Evolutionary conservation across 805 yeast genomes (phyloP), one percentile per base, ranked within the genome.

Genomic region (Phaffomyces opuntiae): DNA sequence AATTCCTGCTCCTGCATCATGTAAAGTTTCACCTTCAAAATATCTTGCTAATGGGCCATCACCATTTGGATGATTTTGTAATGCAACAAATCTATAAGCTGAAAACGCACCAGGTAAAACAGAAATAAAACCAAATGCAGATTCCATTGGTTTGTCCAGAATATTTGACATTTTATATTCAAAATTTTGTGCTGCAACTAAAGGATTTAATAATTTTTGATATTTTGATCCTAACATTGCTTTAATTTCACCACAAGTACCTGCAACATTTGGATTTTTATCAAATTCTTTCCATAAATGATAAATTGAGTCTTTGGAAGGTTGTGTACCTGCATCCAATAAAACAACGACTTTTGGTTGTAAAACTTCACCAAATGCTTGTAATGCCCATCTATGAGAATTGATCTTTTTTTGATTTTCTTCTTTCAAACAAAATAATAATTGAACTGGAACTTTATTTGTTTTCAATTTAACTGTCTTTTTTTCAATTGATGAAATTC

Each of bases 101-200:
- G 96, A 86, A 57, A 93, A 90, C 0, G 98, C 98, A 57, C 98
- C 98, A 0, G 98, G 98, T 44, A 93, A 73, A 47, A 93, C 98
- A 0, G 95, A 78, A 54, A 91, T 90, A 61, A 88, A 91, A 0
- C 99, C 99, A 67, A 93, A 91, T 2, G 83, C 86, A 5, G 95
- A 83, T 63, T 91, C 99, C 74, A 89, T 84, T 0, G 99, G 97
- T 64, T 93, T 91, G 68, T 93, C 98, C 49, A 91, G 71, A 50
- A 91, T 87, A 62, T 91, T 93, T 6, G 96, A 88, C 71, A 89
- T 90, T 65, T 93, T 93, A 64, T 93, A 93, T 63, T 91, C 99
- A 64, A 93, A 91, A 65, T 91, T 91, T 64, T 93, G 98, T 0
- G 97, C 95, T 3, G 98, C 96, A 9, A 91, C 91, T 46, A 91